These are phyloP conservation scores for Protoeuglena noctilucae DNA, from an alignment of 139 green algal species.

Conservation along the genomic window DNA sequence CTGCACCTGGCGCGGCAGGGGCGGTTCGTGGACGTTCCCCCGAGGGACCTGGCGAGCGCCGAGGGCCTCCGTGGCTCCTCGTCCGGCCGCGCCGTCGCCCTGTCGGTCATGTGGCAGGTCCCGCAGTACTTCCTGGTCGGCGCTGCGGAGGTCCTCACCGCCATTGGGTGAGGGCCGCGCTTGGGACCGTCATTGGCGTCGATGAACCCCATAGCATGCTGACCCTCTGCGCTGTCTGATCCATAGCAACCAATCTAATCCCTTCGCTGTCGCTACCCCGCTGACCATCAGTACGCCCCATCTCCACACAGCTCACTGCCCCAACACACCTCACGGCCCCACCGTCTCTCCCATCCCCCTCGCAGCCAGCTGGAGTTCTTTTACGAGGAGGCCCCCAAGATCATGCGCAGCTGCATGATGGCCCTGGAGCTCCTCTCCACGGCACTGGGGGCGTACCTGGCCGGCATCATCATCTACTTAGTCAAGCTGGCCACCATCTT, in stretches of 20 bases:
- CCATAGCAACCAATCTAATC: no score
- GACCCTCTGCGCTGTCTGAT: no score
- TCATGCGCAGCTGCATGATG: slow-evolving; percentile 81
- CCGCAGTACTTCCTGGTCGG: slow-evolving; percentile 73
- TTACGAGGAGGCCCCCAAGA: slow-evolving; percentile 79
- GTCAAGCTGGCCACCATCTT: slow-evolving; percentile 19
- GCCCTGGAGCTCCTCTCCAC: slow-evolving; percentile 66
- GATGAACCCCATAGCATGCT: no score
- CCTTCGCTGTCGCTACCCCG: no score
- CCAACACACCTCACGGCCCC: no score
- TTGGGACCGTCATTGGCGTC: no score
- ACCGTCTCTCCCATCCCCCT: no score
- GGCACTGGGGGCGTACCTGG: slow-evolving; percentile 63
- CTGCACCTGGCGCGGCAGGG: not conserved
- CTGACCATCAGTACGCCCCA: no score
- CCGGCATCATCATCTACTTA: slow-evolving; percentile 36
- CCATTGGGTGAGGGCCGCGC: no score
- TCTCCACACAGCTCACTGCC: no score
- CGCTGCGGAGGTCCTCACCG: slow-evolving; percentile 41
- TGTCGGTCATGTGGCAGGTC: slow-evolving; percentile 54
- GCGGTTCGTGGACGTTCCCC: no score
- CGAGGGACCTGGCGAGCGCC: no score
- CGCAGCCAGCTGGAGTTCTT: slow-evolving; percentile 96
- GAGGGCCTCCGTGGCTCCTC: not conserved
- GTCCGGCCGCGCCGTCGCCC: slow-evolving; percentile 1